phyloP scores from a whole-genome alignment of 129 eudicot genomes.

The Lactuca sativa region DNA sequence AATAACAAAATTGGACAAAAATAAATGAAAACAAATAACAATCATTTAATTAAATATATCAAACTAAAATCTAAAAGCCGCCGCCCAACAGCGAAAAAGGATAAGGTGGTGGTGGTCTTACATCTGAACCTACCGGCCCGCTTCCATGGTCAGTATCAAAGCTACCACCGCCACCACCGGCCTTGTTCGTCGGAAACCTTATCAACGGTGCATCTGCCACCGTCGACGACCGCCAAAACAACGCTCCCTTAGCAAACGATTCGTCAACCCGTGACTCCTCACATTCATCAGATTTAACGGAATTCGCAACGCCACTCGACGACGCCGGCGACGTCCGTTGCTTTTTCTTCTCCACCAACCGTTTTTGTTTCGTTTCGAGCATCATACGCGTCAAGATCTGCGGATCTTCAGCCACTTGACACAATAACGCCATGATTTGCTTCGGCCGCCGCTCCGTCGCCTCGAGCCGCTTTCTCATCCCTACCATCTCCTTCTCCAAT shows the following conservation, averaged over 20 bases:
- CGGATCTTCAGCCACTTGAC: constrained; percentile 57
- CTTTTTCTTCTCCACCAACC: constrained; percentile 39
- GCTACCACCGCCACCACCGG: constrained; percentile 4
- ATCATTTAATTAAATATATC: not conserved
- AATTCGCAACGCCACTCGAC: constrained; percentile 23
- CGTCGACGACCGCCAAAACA: constrained; percentile 2
- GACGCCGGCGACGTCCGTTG: constrained; percentile 36
- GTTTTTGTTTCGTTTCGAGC: constrained; percentile 37
- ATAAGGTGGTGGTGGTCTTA: constrained; percentile 44
- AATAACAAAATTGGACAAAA: not conserved
- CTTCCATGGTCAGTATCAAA: constrained; percentile 24
- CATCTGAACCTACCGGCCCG: constrained; percentile 24
- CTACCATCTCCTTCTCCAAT: constrained; percentile 47
- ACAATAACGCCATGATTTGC: constrained; percentile 63
- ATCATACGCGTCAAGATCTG: constrained; percentile 52
- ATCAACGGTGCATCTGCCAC: not conserved
- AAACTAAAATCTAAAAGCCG: constrained; percentile 43
- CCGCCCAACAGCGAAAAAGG: constrained; percentile 69
- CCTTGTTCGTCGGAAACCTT: not conserved
- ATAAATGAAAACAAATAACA: not conserved
- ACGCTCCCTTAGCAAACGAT: not conserved
- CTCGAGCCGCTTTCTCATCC: constrained; percentile 57
- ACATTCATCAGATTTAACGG: constrained; percentile 35
- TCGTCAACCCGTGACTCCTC: constrained; percentile 15
- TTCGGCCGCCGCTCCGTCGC: constrained; percentile 66